Evolutionary conservation across 306 rosid species (phyloP).

Genomic region (Trichosanthes truncata): DNA sequence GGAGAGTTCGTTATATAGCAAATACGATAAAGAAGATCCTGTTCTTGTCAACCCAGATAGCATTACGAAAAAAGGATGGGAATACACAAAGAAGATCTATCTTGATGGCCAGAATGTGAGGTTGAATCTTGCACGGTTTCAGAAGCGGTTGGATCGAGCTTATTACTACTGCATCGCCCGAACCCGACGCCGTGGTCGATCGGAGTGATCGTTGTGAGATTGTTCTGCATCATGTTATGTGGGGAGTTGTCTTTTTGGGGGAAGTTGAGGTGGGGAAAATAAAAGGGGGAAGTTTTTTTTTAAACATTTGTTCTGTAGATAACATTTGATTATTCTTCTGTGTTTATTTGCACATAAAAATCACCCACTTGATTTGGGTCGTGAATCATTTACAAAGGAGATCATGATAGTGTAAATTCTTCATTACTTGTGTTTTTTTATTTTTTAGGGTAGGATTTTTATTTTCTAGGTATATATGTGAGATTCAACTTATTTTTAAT

Average conservation of each 20-base stretch:
- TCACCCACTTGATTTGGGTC: neutral
- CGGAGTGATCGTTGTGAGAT: neutral
- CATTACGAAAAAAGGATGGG: conserved; percentile 66
- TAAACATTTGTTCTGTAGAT: neutral
- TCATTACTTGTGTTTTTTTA: too few relatives aligned
- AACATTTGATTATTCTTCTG: neutral
- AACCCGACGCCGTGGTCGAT: neutral
- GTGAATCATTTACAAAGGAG: neutral
- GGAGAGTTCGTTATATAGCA: conserved; percentile 63
- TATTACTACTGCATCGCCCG: conserved; percentile 33
- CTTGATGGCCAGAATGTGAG: conserved; percentile 79
- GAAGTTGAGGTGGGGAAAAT: neutral
- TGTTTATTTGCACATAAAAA: neutral
- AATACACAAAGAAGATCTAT: conserved; percentile 78
- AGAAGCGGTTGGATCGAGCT: conserved; percentile 53
- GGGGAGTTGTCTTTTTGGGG: neutral
- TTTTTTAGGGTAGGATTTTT: neutral
- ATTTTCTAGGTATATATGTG: neutral
- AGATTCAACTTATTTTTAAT: neutral
- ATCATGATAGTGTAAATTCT: neutral
- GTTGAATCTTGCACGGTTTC: conserved; percentile 52
- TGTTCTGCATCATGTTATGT: neutral
- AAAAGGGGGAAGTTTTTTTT: neutral
- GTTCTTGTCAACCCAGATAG: conserved; percentile 57
- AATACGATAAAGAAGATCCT: conserved; percentile 43